A percentile compares a stretch with the other conserved stretches of the same genome.
These are phyloP conservation scores for Passalora sequoiae DNA, from an alignment of 2,329 filamentous ascomycete species.

Conservation along the genomic window DNA sequence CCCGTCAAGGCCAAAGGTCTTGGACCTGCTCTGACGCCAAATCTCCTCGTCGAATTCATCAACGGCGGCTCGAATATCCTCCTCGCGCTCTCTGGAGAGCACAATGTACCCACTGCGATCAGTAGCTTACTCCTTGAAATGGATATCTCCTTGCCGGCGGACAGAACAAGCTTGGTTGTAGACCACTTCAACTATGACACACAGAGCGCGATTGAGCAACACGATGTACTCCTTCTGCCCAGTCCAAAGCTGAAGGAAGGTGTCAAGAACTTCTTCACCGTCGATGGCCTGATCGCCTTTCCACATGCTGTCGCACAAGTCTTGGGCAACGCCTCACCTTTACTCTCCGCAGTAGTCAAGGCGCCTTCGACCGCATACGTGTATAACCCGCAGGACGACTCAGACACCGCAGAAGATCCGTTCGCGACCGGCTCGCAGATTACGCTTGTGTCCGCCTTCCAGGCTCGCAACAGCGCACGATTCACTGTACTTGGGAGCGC, in stretches of 20 bases:
- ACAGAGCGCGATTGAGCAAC: conserved; percentile 68
- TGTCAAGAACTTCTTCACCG: conserved; percentile 71
- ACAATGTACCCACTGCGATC: conserved; percentile 65
- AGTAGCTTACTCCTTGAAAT: conserved; percentile 78
- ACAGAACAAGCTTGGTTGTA: conserved; percentile 78
- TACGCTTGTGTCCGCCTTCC: conserved; percentile 73
- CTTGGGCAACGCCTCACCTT: conserved; percentile 67
- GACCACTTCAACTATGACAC: conserved; percentile 95
- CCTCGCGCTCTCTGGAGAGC: conserved; percentile 69
- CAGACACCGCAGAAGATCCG: conserved; percentile 65
- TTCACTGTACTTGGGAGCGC: conserved; percentile 79
- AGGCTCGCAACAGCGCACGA: conserved; percentile 89
- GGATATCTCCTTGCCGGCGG: conserved; percentile 79
- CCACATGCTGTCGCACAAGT: conserved; percentile 75
- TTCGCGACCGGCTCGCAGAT: conserved; percentile 83
- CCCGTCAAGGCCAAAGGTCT: conserved; percentile 90
- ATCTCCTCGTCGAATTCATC: conserved; percentile 81
- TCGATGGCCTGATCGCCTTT: conserved; percentile 68
- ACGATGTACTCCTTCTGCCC: conserved; percentile 80
- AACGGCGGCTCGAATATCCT: conserved; percentile 89
- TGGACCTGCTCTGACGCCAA: conserved; percentile 80
- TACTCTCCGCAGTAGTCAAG: conserved; percentile 75
- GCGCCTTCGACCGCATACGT: conserved; percentile 83
- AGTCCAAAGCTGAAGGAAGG: conserved; percentile 62
- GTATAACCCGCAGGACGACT: conserved; percentile 88